Conservation (phyloP, 202 grass and related monocot species). For the Setaria viridis region DNA sequence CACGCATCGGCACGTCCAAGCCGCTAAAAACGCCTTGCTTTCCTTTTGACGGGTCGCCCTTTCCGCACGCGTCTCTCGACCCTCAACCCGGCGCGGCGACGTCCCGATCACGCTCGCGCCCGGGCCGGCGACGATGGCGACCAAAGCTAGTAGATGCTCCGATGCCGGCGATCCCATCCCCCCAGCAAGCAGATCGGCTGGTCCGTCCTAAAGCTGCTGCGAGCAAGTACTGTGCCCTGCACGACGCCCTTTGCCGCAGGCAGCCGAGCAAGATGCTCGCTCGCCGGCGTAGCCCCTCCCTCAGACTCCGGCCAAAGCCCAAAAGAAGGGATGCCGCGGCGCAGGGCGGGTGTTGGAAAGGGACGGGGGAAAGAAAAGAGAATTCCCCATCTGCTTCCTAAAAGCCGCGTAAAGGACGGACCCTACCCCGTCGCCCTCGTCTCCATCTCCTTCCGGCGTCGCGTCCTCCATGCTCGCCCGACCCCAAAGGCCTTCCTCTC, state of each 20-base stretch:
- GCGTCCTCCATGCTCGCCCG: background rate
- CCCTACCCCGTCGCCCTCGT: too few species aligned
- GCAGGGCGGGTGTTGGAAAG: background rate
- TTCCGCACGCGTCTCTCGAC: background rate
- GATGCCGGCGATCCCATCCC: too few species aligned
- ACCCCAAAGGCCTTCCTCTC: background rate
- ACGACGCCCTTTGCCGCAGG: background rate
- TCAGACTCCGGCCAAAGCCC: background rate
- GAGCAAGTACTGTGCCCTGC: background rate
- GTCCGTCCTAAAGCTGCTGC: background rate
- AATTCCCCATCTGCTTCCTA: conserved; percentile 38
- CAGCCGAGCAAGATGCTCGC: conserved; percentile 30
- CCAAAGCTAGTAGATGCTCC: conserved; percentile 1
- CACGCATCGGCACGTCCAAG: conserved; percentile 33
- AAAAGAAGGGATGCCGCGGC: background rate
- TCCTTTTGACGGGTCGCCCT: background rate
- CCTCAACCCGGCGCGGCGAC: too few species aligned
- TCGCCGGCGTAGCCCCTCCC: background rate
- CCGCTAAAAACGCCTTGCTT: conserved; percentile 12
- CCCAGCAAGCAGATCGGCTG: background rate
- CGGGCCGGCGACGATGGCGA: background rate
- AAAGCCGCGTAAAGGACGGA: conserved; percentile 19
- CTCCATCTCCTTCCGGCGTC: background rate
- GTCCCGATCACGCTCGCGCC: background rate
- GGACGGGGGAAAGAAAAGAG: background rate